Base-by-base conservation (phyloP, 1,284 basidiomycete species). In the Trichosporon asahii region DNA sequence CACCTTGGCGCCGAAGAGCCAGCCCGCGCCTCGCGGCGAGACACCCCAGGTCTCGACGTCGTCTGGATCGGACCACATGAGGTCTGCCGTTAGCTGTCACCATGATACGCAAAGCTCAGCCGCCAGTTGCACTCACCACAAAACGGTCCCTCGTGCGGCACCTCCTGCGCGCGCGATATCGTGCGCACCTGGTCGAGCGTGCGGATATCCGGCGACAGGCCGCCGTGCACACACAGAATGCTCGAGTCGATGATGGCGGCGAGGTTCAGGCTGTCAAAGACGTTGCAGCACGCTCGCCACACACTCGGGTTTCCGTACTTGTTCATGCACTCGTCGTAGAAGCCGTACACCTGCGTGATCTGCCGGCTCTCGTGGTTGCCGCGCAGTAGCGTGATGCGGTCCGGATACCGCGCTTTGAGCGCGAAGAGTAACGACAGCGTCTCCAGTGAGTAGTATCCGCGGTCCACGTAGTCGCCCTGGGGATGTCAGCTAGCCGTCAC, bases 51-150 rank as follows among this genome's bases (percentile, higher is more conserved):
- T 93, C 55, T 95, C 93, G 53, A 97, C 90, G 44, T 98, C 94
- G 79, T 98, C 95, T 0, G 95, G 95, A 82, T 98, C 95, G 27
- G 93, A 95, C 95, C 95, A 98, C 93, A 97, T 96, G 18, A 98
- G 87, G 82, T 97, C 94, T 94, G 71, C 25, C 29, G 68, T 72
- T 27, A 64, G 65, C 37, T 18, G 40, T 4, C 6, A 12, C n/a
- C 18, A n/a, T 18, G 18, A 44, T n/a, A 44, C n/a, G 3, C 15
- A 12, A 18, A n/a, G 40, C 40, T 44, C 40, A 44, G 18, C 40
- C 18, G 9, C n/a, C n/a, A n/a, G n/a, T 18, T n/a, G 8, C 25
- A 77, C 89, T 68, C 76, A 93, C 93, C 93, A 76, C 95, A 98
- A 81, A 98, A 98, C 1, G 95, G 93, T n/a, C 95, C 95, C 80